Evolutionary conservation across 2,329 filamentous ascomycete species (phyloP).

Genomic region (Dryadomyces quercus-mongolicae): DNA sequence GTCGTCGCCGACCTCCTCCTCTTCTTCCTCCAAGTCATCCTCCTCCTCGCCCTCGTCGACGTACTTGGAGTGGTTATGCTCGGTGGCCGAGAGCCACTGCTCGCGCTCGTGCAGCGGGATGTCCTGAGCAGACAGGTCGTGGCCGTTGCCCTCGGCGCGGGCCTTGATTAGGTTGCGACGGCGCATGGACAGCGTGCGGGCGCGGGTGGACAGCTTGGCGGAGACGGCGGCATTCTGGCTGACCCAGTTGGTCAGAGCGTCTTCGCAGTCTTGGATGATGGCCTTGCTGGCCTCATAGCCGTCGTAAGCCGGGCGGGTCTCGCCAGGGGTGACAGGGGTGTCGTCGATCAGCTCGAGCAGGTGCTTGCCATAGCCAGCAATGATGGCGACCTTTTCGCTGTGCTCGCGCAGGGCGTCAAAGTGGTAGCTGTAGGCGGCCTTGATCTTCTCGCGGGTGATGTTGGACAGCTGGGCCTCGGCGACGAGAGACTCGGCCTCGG

Average conservation of each 20-base stretch:
- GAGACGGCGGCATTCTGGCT: conserved; percentile 77
- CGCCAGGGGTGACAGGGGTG: conserved; percentile 89
- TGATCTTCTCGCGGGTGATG: conserved; percentile 98
- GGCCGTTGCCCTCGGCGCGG: conserved; percentile 63
- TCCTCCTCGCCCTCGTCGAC: conserved; percentile 54
- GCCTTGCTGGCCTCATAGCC: conserved; percentile 97
- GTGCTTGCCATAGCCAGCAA: conserved; percentile 95
- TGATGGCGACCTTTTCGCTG: conserved; percentile 95
- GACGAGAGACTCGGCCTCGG: conserved; percentile 96
- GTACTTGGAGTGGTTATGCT: conserved; percentile 46
- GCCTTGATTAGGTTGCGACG: conserved; percentile 60
- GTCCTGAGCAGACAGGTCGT: conserved; percentile 77
- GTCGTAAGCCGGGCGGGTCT: conserved; percentile 91
- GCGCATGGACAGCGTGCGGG: conserved; percentile 78
- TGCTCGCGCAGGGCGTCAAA: conserved; percentile 96
- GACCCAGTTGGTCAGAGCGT: conserved; percentile 95
- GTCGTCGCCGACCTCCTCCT: conserved; percentile 15
- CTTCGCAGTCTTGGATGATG: conserved; percentile 98
- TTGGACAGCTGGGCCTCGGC: conserved; percentile 97
- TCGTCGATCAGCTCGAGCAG: conserved; percentile 95
- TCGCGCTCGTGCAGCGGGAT: conserved; percentile 64
- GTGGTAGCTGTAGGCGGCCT: conserved; percentile 95
- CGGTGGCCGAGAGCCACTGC: conserved; percentile 69
- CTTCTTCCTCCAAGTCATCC: conserved; percentile 20
- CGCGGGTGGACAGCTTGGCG: conserved; percentile 75